phyloP scores from a whole-genome alignment of 805 yeast species.

The Yarrowia sp. region DNA sequence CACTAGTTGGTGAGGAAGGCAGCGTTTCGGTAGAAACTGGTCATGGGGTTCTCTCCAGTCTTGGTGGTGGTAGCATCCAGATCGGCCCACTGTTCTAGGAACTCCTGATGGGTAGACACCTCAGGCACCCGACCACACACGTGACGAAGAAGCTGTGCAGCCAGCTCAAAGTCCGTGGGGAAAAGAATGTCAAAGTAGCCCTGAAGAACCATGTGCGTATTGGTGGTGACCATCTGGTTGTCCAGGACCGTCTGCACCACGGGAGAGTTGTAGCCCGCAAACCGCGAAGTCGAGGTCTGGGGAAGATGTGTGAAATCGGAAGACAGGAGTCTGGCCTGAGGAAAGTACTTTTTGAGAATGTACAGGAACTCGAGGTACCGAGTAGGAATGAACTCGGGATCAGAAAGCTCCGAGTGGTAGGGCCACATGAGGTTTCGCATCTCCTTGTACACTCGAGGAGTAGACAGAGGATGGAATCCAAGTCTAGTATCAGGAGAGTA shows the following conservation, averaged over 20 bases:
- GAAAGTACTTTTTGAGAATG: conserved; percentile 60
- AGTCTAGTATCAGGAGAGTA: conserved; percentile 34
- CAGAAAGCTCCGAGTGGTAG: conserved; percentile 60
- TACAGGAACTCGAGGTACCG: conserved; percentile 62
- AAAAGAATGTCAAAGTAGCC: conserved; percentile 86
- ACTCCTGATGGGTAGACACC: conserved; percentile 59
- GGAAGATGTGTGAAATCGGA: conserved; percentile 58
- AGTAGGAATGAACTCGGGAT: conserved; percentile 81
- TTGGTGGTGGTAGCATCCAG: conserved; percentile 61
- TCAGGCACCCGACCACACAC: conserved; percentile 59
- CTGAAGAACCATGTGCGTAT: conserved; percentile 77
- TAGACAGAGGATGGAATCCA: conserved; percentile 61
- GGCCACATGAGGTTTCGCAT: conserved; percentile 57
- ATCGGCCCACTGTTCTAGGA: conserved; percentile 69
- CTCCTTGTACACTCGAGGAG: conserved; percentile 44
- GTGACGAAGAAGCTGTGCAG: conserved; percentile 58
- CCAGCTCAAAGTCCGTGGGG: conserved; percentile 69
- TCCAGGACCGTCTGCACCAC: conserved; percentile 75
- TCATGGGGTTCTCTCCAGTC: conserved; percentile 81
- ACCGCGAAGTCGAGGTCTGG: conserved; percentile 11
- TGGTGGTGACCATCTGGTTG: conserved; percentile 62
- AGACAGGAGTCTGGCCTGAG: conserved; percentile 68
- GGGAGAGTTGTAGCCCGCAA: conserved; percentile 63
- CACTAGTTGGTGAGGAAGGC: conserved; percentile 45
- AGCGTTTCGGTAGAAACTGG: conserved; percentile 71